Evolutionary conservation across 768 basidiomycete species (phyloP).

Genomic region (Mycena kentingensis): DNA sequence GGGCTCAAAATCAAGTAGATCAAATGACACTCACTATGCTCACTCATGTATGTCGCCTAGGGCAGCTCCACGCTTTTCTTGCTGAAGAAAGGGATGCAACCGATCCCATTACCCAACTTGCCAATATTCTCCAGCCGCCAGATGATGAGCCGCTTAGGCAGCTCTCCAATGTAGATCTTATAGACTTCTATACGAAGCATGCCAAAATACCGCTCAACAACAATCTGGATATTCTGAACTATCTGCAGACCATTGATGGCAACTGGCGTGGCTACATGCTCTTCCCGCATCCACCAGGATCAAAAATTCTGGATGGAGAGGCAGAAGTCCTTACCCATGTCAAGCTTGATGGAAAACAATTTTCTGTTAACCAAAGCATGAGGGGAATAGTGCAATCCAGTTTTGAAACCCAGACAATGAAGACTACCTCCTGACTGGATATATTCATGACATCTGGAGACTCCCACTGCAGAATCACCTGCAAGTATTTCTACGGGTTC

Average conservation of each 20-base stretch:
- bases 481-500: constrained; percentile 25
- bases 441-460: constrained; percentile 20
- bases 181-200: too few species aligned
- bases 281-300: too few species aligned
- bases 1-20: constrained; percentile 2
- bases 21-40: constrained; percentile 19
- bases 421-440: constrained; percentile 16
- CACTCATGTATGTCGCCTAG: constrained; percentile 8
- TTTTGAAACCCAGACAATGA: constrained; percentile 19
- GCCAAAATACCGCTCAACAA: too few species aligned
- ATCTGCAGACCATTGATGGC: too few species aligned
- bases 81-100: not conserved
- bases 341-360: constrained; percentile 17
- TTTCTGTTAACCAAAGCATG: constrained; percentile 23
- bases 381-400: constrained; percentile 28
- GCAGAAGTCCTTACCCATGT: constrained; percentile 15
- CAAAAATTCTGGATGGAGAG: too few species aligned
- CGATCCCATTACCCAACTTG: not conserved
- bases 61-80: too few species aligned
- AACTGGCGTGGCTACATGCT: too few species aligned
- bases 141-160: not conserved
- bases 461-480: constrained; percentile 24
- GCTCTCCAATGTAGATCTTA: not conserved
- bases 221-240: too few species aligned
- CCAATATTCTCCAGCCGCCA: not conserved